These are phyloP conservation scores for Diaporthe ilicicola DNA, from an alignment of 2,329 filamentous ascomycete genomes.

Conservation along the genomic window DNA sequence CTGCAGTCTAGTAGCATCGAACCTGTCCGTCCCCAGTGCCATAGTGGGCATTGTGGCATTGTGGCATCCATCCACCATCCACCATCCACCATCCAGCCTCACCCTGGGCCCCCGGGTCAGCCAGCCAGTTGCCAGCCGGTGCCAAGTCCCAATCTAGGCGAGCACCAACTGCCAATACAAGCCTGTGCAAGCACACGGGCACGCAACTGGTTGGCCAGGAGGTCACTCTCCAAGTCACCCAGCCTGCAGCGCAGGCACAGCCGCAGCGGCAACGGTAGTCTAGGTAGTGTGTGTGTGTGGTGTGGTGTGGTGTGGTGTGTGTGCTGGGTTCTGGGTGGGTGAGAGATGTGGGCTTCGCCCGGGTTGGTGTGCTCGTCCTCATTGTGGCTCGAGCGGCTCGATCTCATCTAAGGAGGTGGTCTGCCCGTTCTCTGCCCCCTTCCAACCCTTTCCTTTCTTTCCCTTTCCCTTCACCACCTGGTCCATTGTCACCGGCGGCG, in stretches of 20 bases:
- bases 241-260: too few species aligned
- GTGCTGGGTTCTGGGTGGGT: not conserved
- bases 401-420: conserved; percentile 31
- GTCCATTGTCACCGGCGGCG: conserved; percentile 45
- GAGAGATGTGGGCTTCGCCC: not conserved
- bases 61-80: not conserved
- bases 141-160: conserved; percentile 12
- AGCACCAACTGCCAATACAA: not conserved
- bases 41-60: not conserved
- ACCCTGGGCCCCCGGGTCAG: not conserved
- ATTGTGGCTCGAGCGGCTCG: conserved; percentile 30
- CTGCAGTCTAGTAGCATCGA: conserved; percentile 32
- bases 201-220: not conserved
- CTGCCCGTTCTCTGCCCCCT: conserved; percentile 18
- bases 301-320: conserved; percentile 6
- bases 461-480: conserved; percentile 33
- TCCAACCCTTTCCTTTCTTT: conserved; percentile 23
- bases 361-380: conserved; percentile 10
- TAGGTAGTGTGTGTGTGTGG: not conserved
- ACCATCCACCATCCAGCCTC: not conserved
- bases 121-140: not conserved
- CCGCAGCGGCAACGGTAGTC: not conserved
- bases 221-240: too few species aligned
- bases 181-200: not conserved
- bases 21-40: not conserved